phyloP scores from a whole-genome alignment of 495 filamentous ascomycete species.

The Staphylotrichum tortipilum region DNA sequence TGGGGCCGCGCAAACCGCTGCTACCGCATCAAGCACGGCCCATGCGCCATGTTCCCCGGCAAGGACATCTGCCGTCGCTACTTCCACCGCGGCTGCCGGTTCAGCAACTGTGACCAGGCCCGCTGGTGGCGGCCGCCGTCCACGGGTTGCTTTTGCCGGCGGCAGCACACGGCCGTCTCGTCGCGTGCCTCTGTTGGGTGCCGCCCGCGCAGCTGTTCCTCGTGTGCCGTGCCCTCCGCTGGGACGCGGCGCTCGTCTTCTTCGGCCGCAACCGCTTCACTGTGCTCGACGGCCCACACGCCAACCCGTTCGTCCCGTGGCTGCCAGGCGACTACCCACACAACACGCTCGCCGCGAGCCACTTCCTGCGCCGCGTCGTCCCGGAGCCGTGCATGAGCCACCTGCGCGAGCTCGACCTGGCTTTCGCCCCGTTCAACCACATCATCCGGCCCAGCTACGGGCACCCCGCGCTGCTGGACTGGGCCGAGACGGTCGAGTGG shows the following conservation, averaged over 20 bases:
- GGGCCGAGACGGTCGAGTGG: not conserved
- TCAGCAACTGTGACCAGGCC: not conserved
- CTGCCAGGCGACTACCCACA: not conserved
- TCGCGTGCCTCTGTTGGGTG: conserved; percentile 4
- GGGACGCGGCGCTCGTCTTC: conserved; percentile 6
- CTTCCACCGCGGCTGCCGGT: not conserved
- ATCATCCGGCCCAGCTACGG: not conserved
- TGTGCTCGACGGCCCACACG: not conserved
- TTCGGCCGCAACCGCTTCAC: conserved; percentile 3
- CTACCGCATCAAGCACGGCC: too few species aligned
- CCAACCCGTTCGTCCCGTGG: not conserved
- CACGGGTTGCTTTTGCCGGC: not conserved
- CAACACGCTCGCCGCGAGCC: not conserved
- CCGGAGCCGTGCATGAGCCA: not conserved
- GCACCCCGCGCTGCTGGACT: not conserved
- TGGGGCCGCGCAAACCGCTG: too few species aligned
- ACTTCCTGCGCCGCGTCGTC: not conserved
- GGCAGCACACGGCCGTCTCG: not conserved
- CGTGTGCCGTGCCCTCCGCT: not conserved
- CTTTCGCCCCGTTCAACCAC: not conserved
- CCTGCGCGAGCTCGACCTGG: conserved; percentile 5
- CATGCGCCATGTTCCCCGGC: too few species aligned
- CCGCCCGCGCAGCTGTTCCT: conserved; percentile 3
- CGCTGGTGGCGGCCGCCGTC: too few species aligned
- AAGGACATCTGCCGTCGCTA: not conserved